These are phyloP conservation scores for Penicillium waksmanii DNA, from an alignment of 495 filamentous ascomycete genomes.

Conservation along the genomic window DNA sequence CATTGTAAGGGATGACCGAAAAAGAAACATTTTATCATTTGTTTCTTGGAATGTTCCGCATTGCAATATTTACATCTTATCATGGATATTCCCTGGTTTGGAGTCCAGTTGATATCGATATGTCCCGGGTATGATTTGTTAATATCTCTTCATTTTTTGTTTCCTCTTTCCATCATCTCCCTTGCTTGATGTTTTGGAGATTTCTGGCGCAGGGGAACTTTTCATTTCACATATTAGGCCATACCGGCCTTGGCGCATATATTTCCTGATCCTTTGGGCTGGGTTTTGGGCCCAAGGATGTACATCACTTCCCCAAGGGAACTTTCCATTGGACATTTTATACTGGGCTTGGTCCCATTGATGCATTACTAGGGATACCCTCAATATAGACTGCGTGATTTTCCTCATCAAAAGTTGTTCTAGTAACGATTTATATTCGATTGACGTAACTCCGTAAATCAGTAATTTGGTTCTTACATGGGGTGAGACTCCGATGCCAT, in stretches of 20 bases:
- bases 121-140: constrained; percentile 31
- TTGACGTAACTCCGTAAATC: no score
- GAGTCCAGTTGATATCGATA: constrained; percentile 25
- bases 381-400: constrained; percentile 9
- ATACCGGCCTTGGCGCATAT: background rate
- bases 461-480: no score
- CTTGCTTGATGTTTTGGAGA: constrained; percentile 1
- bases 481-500: no score
- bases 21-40: background rate
- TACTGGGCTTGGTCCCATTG: background rate
- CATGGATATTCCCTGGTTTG: constrained; percentile 30
- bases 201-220: background rate
- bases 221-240: constrained; percentile 2
- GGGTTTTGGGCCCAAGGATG: background rate
- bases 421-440: background rate
- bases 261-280: background rate
- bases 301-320: constrained; percentile 1
- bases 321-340: constrained; percentile 3
- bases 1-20: constrained; percentile 7
- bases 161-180: background rate
- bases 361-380: constrained; percentile 3
- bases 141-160: constrained; percentile 13
- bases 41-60: constrained; percentile 14
- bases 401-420: constrained; percentile 4
- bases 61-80: constrained; percentile 20